Base-by-base conservation (phyloP, 441 rosid species). In the Syzygium malaccense region DNA sequence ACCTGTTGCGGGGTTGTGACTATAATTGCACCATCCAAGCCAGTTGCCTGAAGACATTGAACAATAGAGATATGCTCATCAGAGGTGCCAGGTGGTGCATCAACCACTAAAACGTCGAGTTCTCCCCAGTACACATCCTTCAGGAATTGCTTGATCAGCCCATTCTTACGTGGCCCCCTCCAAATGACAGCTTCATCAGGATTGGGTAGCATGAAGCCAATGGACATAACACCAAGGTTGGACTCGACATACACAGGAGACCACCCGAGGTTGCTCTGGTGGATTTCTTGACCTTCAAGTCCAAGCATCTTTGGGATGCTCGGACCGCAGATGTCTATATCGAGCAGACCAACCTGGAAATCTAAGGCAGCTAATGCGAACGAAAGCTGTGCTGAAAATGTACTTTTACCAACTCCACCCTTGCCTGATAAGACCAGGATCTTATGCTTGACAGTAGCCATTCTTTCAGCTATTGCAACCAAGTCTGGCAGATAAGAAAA, bases 381-480 rank as follows among this genome's bases (percentile, higher is more conserved):
- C 4, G 98, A 92, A 71, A 98, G 96, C 92, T 98, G 98, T 86
- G 99, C 97, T 23, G 99, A 97, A 92, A 98, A 95, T 68, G 99
- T 98, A 92, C 99, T 98, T 93, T 98, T 97, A 79, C 99, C 99
- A 89, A 97, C 99, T 55, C 99, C 99, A 19, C 99, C 99, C 92
- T 97, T 98, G 14, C 99, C 98, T 25, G 99, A 98, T 87, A 98
- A 93, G 89, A 98, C 92, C 86, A 98, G 87, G 88, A 98, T 95
- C 95, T 96, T 98, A 91, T 97, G 98, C 95, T 95, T 98, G 58
- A 96, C 98, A 5, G 99, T 96, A 68, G 96, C 96, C 99, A 98
- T 98, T 68, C 98, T 90, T 93, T 98, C 99, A 2, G 95, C 96
- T 85, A 98, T 98, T 80, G 94, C 94, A 58, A 97, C 99, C 97